A percentile compares a stretch with the other conserved stretches of the same genome.
Conservation (phyloP, 371 early-diverging fungal genomes). For the Saksenaea oblongispora region DNA sequence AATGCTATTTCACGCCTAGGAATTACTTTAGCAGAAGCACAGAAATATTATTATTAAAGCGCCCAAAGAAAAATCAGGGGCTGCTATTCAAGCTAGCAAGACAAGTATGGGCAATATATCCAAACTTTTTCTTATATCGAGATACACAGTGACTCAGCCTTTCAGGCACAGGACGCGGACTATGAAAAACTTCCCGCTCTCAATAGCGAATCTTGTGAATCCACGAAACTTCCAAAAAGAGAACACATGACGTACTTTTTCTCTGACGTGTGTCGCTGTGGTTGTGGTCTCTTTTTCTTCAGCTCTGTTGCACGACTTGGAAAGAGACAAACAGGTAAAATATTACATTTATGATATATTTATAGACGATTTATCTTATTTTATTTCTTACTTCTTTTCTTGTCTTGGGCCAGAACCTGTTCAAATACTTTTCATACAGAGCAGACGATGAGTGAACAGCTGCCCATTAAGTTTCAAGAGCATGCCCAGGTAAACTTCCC, state of each 20-base stretch:
- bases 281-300: not conserved
- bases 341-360: not conserved
- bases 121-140: too few relatives aligned
- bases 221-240: not conserved
- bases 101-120: too few relatives aligned
- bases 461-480: slow-evolving; percentile 92
- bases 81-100: too few relatives aligned
- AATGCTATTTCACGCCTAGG: too few relatives aligned
- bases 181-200: too few relatives aligned
- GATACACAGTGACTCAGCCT: too few relatives aligned
- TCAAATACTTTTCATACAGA: not conserved
- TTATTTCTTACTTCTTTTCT: not conserved
- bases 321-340: slow-evolving; percentile 5
- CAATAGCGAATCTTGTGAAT: too few relatives aligned
- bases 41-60: too few relatives aligned
- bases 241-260: not conserved
- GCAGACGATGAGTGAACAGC: slow-evolving; percentile 61
- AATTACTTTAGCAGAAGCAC: too few relatives aligned
- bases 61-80: too few relatives aligned
- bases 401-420: not conserved
- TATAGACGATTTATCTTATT: not conserved
- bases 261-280: not conserved
- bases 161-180: too few relatives aligned
- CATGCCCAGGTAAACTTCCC: slow-evolving; percentile 81
- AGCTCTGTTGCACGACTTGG: not conserved